Evolutionary conservation across 2,329 filamentous ascomycete species (phyloP), one percentile per base, ranked within the genome.

Genomic region (Hymenoscyphus occultus): DNA sequence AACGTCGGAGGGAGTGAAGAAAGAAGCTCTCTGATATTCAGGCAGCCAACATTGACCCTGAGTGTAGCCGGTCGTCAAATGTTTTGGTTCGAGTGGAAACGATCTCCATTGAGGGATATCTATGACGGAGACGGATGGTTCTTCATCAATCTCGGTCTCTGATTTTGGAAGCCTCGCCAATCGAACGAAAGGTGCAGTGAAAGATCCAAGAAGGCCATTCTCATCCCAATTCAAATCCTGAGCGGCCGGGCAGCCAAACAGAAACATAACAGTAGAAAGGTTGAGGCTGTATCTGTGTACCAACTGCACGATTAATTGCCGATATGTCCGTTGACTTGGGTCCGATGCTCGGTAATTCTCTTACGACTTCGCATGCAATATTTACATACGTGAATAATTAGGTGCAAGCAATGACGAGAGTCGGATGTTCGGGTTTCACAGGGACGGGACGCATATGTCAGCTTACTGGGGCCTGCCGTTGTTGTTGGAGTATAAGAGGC

Each of bases 181-280:
- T n/a, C 73, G 66, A 57, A 76, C 71, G 57, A 84, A 75, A 2
- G 79, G 74, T 1, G 76, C 75, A 12, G 76, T 71, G 69, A 84
- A 84, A 13, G 74, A 73, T 7, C 80, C 72, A 19, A 87, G 76
- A 48, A 91, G 80, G n/a, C 74, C 71, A 1, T 76, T 70, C 13
- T 82, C 74, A 57, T 81, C 75, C 84, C 88, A 90, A 51, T 81
- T 76, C 28, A 92, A 79, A 22, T 54, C 48, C 19, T 54, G 9
- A 54, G 19, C n/a, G 4, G 48, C 48, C 19, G 48, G 48, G 9
- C 48, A 54, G 9, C 48, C 48, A 54, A 54, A 54, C 12, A 22
- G 22, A 54, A 54, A 54, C 48, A 54, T 54, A 4, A 19, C 12
- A 3, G 16, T 19, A 51, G 16, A 19, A 10, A 22, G 6, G n/a